Conservation (phyloP, 2,329 filamentous ascomycete species). For the Rhinocladiella mackenziei region DNA sequence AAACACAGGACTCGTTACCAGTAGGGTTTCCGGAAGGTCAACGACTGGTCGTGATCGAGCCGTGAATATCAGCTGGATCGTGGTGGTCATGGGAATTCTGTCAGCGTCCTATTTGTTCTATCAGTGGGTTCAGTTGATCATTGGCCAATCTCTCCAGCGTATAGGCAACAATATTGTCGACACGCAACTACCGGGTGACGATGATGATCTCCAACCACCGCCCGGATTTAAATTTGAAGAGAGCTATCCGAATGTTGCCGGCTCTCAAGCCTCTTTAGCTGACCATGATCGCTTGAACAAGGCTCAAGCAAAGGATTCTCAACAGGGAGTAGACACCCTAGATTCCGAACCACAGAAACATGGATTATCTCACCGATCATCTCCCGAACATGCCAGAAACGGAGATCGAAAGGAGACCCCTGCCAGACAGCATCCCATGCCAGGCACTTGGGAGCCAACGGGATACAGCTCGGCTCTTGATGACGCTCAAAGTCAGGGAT, state of each 20-base stretch:
- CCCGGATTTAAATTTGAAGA: conserved; percentile 23
- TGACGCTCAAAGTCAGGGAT: conserved; percentile 22
- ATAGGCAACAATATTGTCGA: conserved; percentile 31
- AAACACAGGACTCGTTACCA: conserved; percentile 50
- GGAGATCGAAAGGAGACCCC: background rate
- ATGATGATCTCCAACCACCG: conserved; percentile 30
- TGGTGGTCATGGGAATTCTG: conserved; percentile 70
- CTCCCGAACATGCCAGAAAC: background rate
- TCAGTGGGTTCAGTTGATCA: conserved; percentile 27
- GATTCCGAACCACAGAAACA: no score
- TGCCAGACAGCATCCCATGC: conserved; percentile 5
- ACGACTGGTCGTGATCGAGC: conserved; percentile 69
- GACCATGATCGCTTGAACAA: background rate
- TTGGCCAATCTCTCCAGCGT: conserved; percentile 23
- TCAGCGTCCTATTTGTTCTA: conserved; percentile 30
- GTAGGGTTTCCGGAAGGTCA: conserved; percentile 17
- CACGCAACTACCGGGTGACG: conserved; percentile 29
- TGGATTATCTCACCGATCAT: background rate
- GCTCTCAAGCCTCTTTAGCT: background rate
- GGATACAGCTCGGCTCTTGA: conserved; percentile 20
- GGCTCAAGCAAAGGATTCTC: background rate
- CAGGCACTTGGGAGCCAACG: conserved; percentile 9
- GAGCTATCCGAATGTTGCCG: conserved; percentile 3
- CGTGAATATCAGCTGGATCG: conserved; percentile 71
- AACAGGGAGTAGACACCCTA: background rate